Evolutionary conservation across 1,284 basidiomycete species (phyloP).

Genomic region (Hortiboletus rubellus): DNA sequence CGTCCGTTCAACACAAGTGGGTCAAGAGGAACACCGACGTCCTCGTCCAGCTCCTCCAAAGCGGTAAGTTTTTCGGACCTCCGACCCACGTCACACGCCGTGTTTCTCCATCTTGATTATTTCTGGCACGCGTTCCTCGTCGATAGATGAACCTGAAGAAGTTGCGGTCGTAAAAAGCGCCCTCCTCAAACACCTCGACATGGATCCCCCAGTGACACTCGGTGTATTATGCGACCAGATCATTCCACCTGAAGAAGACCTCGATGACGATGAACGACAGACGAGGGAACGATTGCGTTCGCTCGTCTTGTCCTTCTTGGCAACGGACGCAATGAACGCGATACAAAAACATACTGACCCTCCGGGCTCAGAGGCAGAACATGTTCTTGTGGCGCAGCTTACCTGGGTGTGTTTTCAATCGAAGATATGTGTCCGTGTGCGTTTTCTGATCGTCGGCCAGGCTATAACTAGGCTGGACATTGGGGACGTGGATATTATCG

Average conservation of each 20-base stretch:
- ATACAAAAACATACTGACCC: conserved; percentile 47
- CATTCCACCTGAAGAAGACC: conserved; percentile 47
- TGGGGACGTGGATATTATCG: conserved; percentile 46
- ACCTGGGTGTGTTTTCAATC: conserved; percentile 41
- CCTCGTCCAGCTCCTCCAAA: conserved; percentile 69
- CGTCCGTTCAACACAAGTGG: conserved; percentile 57
- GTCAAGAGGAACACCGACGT: conserved; percentile 72
- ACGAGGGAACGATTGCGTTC: conserved; percentile 57
- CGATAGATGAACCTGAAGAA: conserved; percentile 63
- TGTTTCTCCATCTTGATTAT: conserved; percentile 27
- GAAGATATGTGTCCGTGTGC: conserved; percentile 13
- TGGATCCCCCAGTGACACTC: conserved; percentile 60
- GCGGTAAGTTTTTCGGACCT: conserved; percentile 50
- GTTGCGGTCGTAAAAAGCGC: conserved; percentile 60
- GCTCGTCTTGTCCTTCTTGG: conserved; percentile 60
- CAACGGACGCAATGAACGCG: conserved; percentile 49
- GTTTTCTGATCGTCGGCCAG: conserved; percentile 35
- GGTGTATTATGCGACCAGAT: conserved; percentile 71
- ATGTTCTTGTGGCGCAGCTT: conserved; percentile 48
- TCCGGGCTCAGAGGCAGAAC: conserved; percentile 49
- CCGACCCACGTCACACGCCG: background rate
- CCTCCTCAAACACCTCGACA: conserved; percentile 60
- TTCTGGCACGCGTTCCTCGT: conserved; percentile 9
- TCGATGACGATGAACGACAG: conserved; percentile 59
- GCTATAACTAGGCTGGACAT: conserved; percentile 48